These are phyloP conservation scores for Fusarium goolgardi DNA, from an alignment of 2,329 filamentous ascomycete genomes.

Conservation along the genomic window DNA sequence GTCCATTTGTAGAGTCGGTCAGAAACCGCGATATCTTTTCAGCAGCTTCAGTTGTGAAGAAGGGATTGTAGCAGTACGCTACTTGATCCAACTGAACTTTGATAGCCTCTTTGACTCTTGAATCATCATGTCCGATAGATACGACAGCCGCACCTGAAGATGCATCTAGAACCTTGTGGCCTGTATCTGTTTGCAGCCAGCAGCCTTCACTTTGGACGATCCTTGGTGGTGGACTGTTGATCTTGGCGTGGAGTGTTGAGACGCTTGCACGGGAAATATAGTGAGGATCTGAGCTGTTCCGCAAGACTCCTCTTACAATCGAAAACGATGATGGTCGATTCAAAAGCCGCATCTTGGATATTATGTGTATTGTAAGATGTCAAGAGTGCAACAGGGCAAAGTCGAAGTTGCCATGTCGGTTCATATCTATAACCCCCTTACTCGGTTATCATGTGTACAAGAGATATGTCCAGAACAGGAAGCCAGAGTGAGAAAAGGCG, in stretches of 20 bases:
- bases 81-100: slow-evolving; percentile 14
- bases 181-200: slow-evolving; percentile 32
- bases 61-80: slow-evolving; percentile 35
- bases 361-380: accelerated
- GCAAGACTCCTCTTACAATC: neutral
- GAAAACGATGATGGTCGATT: no score
- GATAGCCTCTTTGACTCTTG: slow-evolving; percentile 32
- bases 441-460: neutral
- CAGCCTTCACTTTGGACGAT: slow-evolving; percentile 25
- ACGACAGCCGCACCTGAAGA: slow-evolving; percentile 38
- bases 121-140: slow-evolving; percentile 29
- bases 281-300: accelerated
- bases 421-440: slow-evolving; percentile 14
- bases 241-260: slow-evolving; percentile 35
- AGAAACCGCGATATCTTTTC: slow-evolving; percentile 28
- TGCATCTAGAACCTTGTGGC: slow-evolving; percentile 23
- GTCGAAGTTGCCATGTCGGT: neutral
- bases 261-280: neutral
- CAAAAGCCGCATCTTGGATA: neutral
- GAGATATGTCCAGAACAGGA: slow-evolving; percentile 4
- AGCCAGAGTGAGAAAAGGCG: slow-evolving; percentile 7
- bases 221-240: slow-evolving; percentile 29
- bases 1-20: slow-evolving; percentile 21
- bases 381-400: neutral
- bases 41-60: slow-evolving; percentile 28